These are phyloP conservation scores for Paracamarosporium sp. DNA, from an alignment of 2,329 filamentous ascomycete species.

Conservation along the genomic window DNA sequence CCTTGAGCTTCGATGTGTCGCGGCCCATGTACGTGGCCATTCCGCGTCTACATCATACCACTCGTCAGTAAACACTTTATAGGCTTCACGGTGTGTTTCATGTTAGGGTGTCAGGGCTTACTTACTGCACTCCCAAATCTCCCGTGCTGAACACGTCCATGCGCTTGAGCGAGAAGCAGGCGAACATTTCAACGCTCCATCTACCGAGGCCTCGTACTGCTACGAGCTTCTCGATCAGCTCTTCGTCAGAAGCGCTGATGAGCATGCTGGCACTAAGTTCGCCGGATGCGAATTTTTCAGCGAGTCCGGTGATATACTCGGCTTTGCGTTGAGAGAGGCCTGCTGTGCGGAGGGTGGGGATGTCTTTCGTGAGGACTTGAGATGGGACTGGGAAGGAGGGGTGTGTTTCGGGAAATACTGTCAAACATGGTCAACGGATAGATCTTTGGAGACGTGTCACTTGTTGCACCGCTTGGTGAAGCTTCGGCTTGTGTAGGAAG, in stretches of 20 bases:
- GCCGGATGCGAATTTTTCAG: conserved; percentile 77
- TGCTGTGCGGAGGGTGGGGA: conserved; percentile 76
- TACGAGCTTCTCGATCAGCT: conserved; percentile 80
- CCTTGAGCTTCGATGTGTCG: conserved; percentile 84
- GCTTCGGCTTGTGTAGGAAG: background rate
- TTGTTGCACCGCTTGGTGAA: background rate
- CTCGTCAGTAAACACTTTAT: background rate
- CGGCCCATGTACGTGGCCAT: conserved; percentile 87
- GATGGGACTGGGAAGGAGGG: conserved; percentile 75
- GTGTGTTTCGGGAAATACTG: conserved; percentile 59
- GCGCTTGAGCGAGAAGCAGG: conserved; percentile 90
- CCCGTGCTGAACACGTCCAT: conserved; percentile 93
- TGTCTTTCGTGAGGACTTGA: conserved; percentile 68
- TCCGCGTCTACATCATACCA: conserved; percentile 63
- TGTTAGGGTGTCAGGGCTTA: conserved; percentile 23
- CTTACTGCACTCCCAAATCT: conserved; percentile 86
- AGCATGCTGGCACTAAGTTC: conserved; percentile 80
- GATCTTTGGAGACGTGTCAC: background rate
- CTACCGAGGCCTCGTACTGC: conserved; percentile 85
- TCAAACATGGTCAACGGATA: background rate
- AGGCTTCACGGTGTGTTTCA: background rate
- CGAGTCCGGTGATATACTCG: conserved; percentile 89
- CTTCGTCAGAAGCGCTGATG: conserved; percentile 80
- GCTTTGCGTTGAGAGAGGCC: conserved; percentile 94
- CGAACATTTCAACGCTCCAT: conserved; percentile 94